A percentile compares a stretch with the other conserved stretches of the same genome.
phyloP scores from a whole-genome alignment of 306 rosid genomes.

The Hylodesmum podocarpum region DNA sequence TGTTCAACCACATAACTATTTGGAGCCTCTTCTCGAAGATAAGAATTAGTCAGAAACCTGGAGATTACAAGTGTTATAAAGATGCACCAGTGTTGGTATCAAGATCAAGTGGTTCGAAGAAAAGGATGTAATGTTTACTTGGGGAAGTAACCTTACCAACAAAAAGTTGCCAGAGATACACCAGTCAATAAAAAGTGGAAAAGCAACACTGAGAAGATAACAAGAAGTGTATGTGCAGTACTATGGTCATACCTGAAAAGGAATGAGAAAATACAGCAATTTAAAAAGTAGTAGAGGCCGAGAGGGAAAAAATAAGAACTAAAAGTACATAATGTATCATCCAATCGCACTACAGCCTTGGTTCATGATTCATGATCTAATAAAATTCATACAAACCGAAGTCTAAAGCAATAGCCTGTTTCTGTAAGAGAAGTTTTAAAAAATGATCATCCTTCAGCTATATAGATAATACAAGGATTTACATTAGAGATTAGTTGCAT shows the following conservation, averaged over 20 bases:
- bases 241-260: slow-evolving; percentile 95
- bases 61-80: slow-evolving; percentile 17
- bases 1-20: slow-evolving; percentile 99
- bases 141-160: slow-evolving; percentile 65
- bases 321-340: not conserved
- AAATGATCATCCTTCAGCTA: slow-evolving; percentile 9
- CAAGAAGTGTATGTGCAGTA: slow-evolving; percentile 78
- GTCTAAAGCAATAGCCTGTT: not conserved
- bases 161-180: slow-evolving; percentile 79
- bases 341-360: not conserved
- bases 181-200: slow-evolving; percentile 84
- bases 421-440: not conserved
- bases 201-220: slow-evolving; percentile 80
- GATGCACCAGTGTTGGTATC: slow-evolving; percentile 17
- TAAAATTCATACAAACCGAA: slow-evolving; percentile 1
- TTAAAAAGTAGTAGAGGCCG: slow-evolving; percentile 11
- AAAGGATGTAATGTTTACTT: not conserved
- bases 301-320: slow-evolving; percentile 4
- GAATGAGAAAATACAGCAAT: slow-evolving; percentile 13
- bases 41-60: slow-evolving; percentile 92
- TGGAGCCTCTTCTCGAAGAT: slow-evolving; percentile 98
- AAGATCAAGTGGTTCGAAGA: slow-evolving; percentile 5
- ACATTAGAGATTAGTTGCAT: not conserved
- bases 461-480: slow-evolving; percentile 23
- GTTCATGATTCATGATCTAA: slow-evolving; percentile 15